phyloP scores from a whole-genome alignment of 2,329 filamentous ascomycete genomes.

The Claviceps sp. region DNA sequence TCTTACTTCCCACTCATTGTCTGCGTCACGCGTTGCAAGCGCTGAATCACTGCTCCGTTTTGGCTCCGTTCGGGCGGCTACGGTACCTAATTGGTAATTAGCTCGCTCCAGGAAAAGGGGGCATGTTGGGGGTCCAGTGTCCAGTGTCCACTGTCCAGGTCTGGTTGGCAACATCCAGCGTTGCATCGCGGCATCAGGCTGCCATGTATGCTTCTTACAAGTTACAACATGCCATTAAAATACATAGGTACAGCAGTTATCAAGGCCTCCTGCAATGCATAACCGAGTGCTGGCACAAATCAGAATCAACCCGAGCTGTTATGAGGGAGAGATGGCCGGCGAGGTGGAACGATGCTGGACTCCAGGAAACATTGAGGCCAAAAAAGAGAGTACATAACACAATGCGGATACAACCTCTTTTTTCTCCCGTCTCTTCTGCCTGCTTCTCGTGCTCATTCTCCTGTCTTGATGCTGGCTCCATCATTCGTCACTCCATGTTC shows the following conservation, averaged over 20 bases:
- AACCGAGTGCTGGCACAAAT: background rate
- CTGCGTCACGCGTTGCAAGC: too few relatives aligned
- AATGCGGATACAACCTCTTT: too few relatives aligned
- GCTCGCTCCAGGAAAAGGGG: background rate
- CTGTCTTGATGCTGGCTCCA: too few relatives aligned
- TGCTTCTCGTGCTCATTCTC: too few relatives aligned
- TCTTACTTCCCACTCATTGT: background rate
- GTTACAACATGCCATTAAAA: background rate
- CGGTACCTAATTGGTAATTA: too few relatives aligned
- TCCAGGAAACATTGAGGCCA: too few relatives aligned
- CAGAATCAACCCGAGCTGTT: background rate
- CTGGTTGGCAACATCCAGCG: background rate
- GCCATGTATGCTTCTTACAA: background rate
- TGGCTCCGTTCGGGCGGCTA: background rate
- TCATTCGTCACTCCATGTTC: too few relatives aligned
- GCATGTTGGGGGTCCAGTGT: background rate
- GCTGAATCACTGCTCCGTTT: background rate
- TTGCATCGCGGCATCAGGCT: background rate
- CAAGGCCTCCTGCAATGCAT: background rate
- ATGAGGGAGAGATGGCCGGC: background rate
- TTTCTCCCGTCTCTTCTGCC: too few relatives aligned
- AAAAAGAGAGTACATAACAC: too few relatives aligned
- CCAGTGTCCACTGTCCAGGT: background rate
- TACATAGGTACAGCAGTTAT: too few relatives aligned
- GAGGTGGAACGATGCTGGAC: background rate